Conservation (phyloP, 805 yeast species). For the Cyberlindnera amylophila region DNA sequence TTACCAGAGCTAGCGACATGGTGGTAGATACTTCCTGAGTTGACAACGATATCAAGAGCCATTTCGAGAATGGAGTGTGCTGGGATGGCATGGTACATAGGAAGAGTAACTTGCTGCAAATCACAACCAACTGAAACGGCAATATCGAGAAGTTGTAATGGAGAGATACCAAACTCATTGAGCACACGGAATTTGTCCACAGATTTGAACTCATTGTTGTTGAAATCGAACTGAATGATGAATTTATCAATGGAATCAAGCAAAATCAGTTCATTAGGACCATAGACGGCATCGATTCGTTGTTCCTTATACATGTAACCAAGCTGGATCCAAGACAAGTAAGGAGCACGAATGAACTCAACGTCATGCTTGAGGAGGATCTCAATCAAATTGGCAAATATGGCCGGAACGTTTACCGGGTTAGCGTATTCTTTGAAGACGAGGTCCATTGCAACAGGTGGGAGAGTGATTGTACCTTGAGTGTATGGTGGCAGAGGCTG, state of each 20-base stretch:
- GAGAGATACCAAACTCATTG: slow-evolving; percentile 54
- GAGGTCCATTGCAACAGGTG: too few species aligned
- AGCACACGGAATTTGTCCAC: slow-evolving; percentile 57
- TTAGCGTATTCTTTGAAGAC: too few species aligned
- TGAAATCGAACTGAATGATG: slow-evolving; percentile 67
- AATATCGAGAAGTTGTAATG: slow-evolving; percentile 70
- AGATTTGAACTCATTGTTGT: slow-evolving; percentile 60
- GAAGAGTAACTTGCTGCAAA: slow-evolving; percentile 62
- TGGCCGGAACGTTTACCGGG: slow-evolving; percentile 23
- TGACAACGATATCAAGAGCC: slow-evolving; percentile 36
- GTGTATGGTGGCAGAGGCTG: slow-evolving; percentile 17
- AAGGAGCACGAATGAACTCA: slow-evolving; percentile 78
- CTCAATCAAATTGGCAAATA: slow-evolving; percentile 51
- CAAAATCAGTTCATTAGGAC: slow-evolving; percentile 77
- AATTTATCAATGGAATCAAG: slow-evolving; percentile 61
- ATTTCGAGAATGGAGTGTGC: slow-evolving; percentile 28
- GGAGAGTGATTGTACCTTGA: slow-evolving; percentile 3
- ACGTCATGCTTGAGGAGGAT: slow-evolving; percentile 53
- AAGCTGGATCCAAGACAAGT: slow-evolving; percentile 74
- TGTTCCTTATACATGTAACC: slow-evolving; percentile 58
- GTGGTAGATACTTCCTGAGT: slow-evolving; percentile 45
- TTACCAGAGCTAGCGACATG: slow-evolving; percentile 44
- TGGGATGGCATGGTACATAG: slow-evolving; percentile 35
- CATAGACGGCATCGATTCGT: slow-evolving; percentile 71
- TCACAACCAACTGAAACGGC: slow-evolving; percentile 77